phyloP scores from a whole-genome alignment of 352 stramenopile species.

The Plasmopara halstedii region DNA sequence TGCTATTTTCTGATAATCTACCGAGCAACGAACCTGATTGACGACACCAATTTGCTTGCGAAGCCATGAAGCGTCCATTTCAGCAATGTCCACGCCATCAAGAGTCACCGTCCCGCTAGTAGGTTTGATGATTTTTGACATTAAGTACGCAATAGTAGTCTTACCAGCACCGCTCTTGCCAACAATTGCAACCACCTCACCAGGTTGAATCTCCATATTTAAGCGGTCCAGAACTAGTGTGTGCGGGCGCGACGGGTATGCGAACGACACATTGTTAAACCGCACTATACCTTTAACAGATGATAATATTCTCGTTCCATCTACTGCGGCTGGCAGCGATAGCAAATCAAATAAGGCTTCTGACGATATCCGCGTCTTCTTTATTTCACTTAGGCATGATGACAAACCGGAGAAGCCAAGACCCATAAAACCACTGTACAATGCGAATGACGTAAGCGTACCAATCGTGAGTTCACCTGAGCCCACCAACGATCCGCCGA shows the following conservation, averaged over 20 bases:
- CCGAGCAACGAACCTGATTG: constrained; percentile 35
- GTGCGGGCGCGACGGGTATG: constrained; percentile 75
- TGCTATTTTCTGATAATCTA: not conserved
- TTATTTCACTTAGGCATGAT: constrained; percentile 75
- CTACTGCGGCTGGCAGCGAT: constrained; percentile 27
- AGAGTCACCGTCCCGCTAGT: constrained; percentile 50
- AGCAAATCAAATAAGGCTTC: constrained; percentile 66
- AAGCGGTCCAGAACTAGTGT: constrained; percentile 55
- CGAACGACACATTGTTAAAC: constrained; percentile 79
- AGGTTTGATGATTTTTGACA: constrained; percentile 71
- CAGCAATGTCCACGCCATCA: constrained; percentile 63
- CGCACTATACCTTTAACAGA: constrained; percentile 53
- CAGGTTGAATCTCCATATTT: constrained; percentile 61
- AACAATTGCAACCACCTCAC: constrained; percentile 82
- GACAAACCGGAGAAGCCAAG: constrained; percentile 84
- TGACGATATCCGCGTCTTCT: constrained; percentile 65
- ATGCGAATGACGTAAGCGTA: constrained; percentile 84
- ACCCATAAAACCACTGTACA: constrained; percentile 89
- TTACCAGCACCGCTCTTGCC: constrained; percentile 81
- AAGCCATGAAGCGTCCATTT: constrained; percentile 61
- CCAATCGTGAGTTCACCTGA: constrained; percentile 84
- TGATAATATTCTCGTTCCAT: constrained; percentile 37
- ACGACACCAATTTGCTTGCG: constrained; percentile 85
- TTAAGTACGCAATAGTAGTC: constrained; percentile 69
- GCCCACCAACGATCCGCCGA: constrained; percentile 81